Conservation (phyloP, 2,329 filamentous ascomycete genomes). For the Scedosporium minutisporum region DNA sequence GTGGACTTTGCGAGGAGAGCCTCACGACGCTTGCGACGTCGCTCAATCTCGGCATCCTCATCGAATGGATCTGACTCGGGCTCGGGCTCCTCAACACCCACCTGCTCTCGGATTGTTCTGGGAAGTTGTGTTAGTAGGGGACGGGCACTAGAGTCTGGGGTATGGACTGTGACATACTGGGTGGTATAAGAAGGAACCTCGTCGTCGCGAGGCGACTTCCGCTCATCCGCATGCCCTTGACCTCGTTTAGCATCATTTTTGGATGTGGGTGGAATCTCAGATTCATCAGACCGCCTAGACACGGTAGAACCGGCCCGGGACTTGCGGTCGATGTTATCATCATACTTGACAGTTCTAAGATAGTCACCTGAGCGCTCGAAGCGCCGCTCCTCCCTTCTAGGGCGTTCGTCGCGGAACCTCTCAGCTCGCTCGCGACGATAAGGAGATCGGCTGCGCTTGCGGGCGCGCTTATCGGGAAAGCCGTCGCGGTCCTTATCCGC, state of each 20-base stretch:
- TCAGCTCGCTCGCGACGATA: conserved; percentile 28
- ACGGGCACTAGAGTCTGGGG: background rate
- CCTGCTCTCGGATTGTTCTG: conserved; percentile 8
- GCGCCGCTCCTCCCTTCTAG: conserved; percentile 20
- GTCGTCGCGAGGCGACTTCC: background rate
- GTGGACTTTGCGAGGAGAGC: conserved; percentile 77
- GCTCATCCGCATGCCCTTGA: conserved; percentile 30
- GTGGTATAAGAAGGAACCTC: background rate
- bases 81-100: conserved; percentile 3
- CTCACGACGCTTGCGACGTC: conserved; percentile 74
- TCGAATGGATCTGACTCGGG: conserved; percentile 46
- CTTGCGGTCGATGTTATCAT: conserved; percentile 37
- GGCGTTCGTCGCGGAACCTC: conserved; percentile 23
- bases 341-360: conserved; percentile 24
- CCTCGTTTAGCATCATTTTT: conserved; percentile 60
- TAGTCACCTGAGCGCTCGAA: conserved; percentile 14
- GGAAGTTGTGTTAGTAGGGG: background rate
- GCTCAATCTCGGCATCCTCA: conserved; percentile 75
- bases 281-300: conserved; percentile 1
- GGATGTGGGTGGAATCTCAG: conserved; percentile 44
- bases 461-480: conserved; percentile 41
- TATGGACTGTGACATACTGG: conserved; percentile 9
- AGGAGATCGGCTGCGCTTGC: conserved; percentile 47
- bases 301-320: conserved; percentile 19
- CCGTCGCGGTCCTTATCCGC: conserved; percentile 27